Percentiles rank a stretch among this genome's conserved stretches.
Evolutionary conservation across 108 stramenopile genomes (phyloP).

Genomic region (Thalassiosira profunda): DNA sequence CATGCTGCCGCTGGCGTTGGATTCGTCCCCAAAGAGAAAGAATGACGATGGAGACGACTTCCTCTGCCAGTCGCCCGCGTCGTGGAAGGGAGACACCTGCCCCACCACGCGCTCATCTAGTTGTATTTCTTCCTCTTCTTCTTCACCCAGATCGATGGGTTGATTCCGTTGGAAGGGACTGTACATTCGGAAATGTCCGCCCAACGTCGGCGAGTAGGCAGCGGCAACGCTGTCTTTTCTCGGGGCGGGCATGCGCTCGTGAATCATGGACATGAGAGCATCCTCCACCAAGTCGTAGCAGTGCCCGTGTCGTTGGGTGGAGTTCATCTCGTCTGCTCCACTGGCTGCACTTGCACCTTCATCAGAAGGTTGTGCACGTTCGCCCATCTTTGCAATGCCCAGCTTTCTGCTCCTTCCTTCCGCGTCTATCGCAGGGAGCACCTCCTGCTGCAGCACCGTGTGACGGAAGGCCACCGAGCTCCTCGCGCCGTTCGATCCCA

Average conservation of each 20-base stretch:
- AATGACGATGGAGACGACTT: slow-evolving; percentile 39
- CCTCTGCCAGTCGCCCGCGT: slow-evolving; percentile 18
- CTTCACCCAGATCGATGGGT: not conserved
- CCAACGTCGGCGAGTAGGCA: slow-evolving; percentile 39
- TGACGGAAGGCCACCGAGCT: slow-evolving; percentile 71
- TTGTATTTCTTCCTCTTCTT: not conserved
- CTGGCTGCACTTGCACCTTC: not conserved
- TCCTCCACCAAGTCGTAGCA: slow-evolving; percentile 90
- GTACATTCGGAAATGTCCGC: slow-evolving; percentile 39
- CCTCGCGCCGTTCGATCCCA: slow-evolving; percentile 43
- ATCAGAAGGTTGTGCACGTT: not conserved
- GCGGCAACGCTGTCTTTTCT: slow-evolving; percentile 15
- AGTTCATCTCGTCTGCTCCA: slow-evolving; percentile 8
- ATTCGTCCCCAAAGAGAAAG: slow-evolving; percentile 29
- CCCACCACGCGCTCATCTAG: not conserved
- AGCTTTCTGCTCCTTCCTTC: not conserved
- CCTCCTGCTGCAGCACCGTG: slow-evolving; percentile 56
- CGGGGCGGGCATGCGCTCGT: slow-evolving; percentile 21
- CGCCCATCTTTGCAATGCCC: too few relatives aligned
- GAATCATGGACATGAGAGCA: slow-evolving; percentile 64
- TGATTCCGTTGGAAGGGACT: not conserved
- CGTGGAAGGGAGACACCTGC: not conserved
- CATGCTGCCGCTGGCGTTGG: not conserved
- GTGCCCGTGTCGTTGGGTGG: slow-evolving; percentile 33
- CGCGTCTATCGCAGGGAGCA: slow-evolving; percentile 34